A percentile compares a stretch with the other conserved stretches of the same genome.
Conservation (phyloP, 2,329 filamentous ascomycete genomes). For the Alternaria angustiovoidea region DNA sequence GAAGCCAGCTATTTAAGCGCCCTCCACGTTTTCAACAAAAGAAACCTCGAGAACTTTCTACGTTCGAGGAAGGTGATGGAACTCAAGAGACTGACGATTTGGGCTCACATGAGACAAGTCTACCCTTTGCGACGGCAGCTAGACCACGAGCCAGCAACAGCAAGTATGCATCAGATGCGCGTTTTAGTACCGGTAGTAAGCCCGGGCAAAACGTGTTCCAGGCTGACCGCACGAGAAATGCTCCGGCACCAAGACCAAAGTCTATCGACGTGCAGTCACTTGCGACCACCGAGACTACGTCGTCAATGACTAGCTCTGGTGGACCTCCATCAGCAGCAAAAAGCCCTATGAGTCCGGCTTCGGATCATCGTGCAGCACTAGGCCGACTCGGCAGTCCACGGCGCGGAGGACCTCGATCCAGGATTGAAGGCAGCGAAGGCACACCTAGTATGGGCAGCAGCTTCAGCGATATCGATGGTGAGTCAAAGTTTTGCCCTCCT, state of each 20-base stretch:
- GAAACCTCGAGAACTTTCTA: conserved; percentile 35
- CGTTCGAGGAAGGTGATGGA: conserved; percentile 41
- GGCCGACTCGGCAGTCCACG: conserved; percentile 62
- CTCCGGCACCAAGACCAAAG: conserved; percentile 16
- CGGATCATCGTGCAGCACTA: conserved; percentile 67
- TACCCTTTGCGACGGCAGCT: conserved; percentile 54
- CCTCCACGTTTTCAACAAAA: conserved; percentile 49
- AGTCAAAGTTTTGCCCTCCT: conserved; percentile 14
- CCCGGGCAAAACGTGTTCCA: conserved; percentile 21
- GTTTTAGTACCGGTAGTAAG: conserved; percentile 8
- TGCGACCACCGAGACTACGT: conserved; percentile 34
- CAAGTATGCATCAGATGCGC: conserved; percentile 21
- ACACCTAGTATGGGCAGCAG: conserved; percentile 69
- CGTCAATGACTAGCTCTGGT: conserved; percentile 65
- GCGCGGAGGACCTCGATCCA: conserved; percentile 42
- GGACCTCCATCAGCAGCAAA: conserved; percentile 26
- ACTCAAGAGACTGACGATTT: conserved; percentile 59
- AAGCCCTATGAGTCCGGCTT: conserved; percentile 50
- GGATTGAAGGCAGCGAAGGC: conserved; percentile 46
- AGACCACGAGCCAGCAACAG: conserved; percentile 5
- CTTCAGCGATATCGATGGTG: conserved; percentile 84
- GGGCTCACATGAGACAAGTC: conserved; percentile 58
- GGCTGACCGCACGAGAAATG: conserved; percentile 10
- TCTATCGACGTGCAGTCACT: conserved; percentile 32
- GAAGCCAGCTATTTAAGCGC: conserved; percentile 56